These are phyloP conservation scores for Neofusicoccum laricinum DNA, from an alignment of 2,329 filamentous ascomycete species.

Conservation along the genomic window DNA sequence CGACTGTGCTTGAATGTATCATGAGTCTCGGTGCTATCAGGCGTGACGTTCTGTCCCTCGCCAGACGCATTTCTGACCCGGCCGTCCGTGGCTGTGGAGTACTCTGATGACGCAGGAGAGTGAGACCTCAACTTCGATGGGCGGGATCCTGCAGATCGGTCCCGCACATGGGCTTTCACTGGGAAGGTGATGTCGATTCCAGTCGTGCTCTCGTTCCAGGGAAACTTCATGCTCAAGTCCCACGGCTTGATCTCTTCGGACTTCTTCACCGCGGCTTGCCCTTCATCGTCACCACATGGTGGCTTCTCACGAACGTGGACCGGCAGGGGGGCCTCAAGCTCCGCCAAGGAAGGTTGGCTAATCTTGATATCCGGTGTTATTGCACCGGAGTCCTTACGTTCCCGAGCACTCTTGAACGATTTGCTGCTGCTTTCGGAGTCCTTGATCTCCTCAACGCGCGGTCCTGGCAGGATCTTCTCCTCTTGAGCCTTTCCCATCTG, in stretches of 20 bases:
- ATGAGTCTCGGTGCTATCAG: slow-evolving; percentile 6
- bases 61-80: not conserved
- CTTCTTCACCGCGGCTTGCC: not conserved
- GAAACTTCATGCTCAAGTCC: slow-evolving; percentile 21
- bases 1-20: slow-evolving; percentile 18
- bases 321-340: slow-evolving; percentile 28
- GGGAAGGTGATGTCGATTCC: slow-evolving; percentile 20
- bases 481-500: slow-evolving; percentile 20
- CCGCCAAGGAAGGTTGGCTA: slow-evolving; percentile 18
- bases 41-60: not conserved
- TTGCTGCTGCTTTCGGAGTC: slow-evolving; percentile 5
- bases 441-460: not conserved
- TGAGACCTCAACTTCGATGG: slow-evolving; percentile 16
- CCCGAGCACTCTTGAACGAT: slow-evolving; percentile 13
- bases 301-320: slow-evolving; percentile 21
- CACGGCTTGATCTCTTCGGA: slow-evolving; percentile 17
- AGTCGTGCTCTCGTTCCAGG: slow-evolving; percentile 18
- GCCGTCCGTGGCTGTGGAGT: not conserved
- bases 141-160: not conserved
- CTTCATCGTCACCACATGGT: slow-evolving; percentile 16
- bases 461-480: not conserved
- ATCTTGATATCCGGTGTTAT: not conserved
- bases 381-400: slow-evolving; percentile 1
- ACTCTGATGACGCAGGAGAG: slow-evolving; percentile 4
- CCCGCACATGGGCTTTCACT: slow-evolving; percentile 16